phyloP scores from a whole-genome alignment of 2,329 filamentous ascomycete genomes.

The Apiospora arundinis region DNA sequence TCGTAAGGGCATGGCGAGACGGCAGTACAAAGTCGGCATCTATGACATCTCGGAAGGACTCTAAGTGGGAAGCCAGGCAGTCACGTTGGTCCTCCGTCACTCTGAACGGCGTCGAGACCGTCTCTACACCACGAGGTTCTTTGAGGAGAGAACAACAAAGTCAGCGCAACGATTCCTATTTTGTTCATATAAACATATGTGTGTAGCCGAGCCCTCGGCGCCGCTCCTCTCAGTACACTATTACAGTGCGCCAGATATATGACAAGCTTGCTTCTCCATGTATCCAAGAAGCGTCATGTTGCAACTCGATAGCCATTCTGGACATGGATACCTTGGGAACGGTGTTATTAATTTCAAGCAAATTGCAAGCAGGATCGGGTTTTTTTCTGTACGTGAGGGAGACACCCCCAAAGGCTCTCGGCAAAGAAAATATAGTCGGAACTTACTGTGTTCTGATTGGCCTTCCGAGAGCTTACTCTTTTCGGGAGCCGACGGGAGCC shows the following conservation, averaged over 20 bases:
- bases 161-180: slow-evolving; percentile 19
- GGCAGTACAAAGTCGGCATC: slow-evolving; percentile 41
- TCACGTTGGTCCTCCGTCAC: slow-evolving; percentile 44
- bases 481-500: slow-evolving; percentile 45
- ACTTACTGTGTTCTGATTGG: slow-evolving; percentile 33
- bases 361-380: slow-evolving; percentile 7
- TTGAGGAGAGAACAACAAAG: slow-evolving; percentile 18
- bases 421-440: not conserved
- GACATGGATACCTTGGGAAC: slow-evolving; percentile 21
- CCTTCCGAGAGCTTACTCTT: slow-evolving; percentile 36
- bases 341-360: slow-evolving; percentile 22
- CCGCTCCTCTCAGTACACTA: not conserved
- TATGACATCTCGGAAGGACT: slow-evolving; percentile 38
- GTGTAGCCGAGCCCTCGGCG: slow-evolving; percentile 17
- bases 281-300: slow-evolving; percentile 16
- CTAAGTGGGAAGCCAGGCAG: slow-evolving; percentile 33
- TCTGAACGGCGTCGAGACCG: slow-evolving; percentile 24
- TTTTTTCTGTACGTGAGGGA: slow-evolving; percentile 3
- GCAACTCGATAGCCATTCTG: slow-evolving; percentile 19
- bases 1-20: slow-evolving; percentile 44
- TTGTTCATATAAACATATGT: slow-evolving; percentile 15
- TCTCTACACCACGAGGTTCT: slow-evolving; percentile 25
- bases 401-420: not conserved
- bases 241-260: slow-evolving; percentile 2
- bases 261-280: slow-evolving; percentile 17